These are phyloP conservation scores for Coffea eugenioides DNA, from an alignment of 257 asterid species.

Conservation along the genomic window DNA sequence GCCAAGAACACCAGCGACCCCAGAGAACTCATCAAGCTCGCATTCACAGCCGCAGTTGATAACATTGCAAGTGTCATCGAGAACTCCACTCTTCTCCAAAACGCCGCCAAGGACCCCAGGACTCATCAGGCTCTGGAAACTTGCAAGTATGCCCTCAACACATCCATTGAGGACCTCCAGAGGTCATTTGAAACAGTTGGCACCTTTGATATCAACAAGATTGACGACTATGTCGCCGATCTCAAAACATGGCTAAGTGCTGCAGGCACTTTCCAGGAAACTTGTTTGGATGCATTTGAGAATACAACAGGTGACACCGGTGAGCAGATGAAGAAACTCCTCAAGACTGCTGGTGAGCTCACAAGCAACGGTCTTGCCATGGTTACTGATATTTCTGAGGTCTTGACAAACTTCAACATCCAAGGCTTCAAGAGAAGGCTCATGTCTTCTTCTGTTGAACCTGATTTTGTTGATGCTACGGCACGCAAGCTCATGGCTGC, in stretches of 20 bases:
- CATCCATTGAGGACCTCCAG: constrained; percentile 16
- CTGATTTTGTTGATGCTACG: background rate
- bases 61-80: constrained; percentile 19
- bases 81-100: background rate
- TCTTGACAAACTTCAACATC: constrained; percentile 11
- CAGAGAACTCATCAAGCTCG: constrained; percentile 24
- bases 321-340: constrained; percentile 27
- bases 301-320: constrained; percentile 30
- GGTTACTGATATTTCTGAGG: constrained; percentile 10
- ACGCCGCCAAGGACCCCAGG: constrained; percentile 26
- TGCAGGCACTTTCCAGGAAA: constrained; percentile 24
- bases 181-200: constrained; percentile 19
- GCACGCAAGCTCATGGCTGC: constrained; percentile 35
- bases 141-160: constrained; percentile 12
- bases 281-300: constrained; percentile 36
- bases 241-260: constrained; percentile 32
- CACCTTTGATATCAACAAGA: background rate
- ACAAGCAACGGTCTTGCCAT: constrained; percentile 34
- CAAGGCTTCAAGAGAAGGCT: constrained; percentile 17
- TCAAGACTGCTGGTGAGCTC: constrained; percentile 25
- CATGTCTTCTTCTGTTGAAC: background rate
- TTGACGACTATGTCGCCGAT: constrained; percentile 16
- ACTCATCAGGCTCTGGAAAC: constrained; percentile 22
- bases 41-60: constrained; percentile 13
- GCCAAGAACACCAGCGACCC: constrained; percentile 23